Conservation (phyloP, 371 early-diverging fungal species). For the Actinomortierella wolfii region DNA sequence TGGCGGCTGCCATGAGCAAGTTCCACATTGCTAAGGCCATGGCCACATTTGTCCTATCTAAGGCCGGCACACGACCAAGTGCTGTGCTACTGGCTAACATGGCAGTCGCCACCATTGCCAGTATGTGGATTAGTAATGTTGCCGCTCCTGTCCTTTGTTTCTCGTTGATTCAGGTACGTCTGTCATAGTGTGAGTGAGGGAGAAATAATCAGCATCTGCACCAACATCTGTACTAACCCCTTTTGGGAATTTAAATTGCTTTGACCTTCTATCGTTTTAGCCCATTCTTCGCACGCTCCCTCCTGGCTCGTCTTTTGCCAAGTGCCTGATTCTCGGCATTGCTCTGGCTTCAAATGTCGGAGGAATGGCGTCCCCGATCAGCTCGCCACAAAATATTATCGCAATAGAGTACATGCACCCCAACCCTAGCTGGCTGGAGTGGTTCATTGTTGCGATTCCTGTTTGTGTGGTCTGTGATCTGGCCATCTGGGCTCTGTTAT, state of each 20-base stretch:
- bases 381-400: constrained; percentile 95
- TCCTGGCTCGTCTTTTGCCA: constrained; percentile 71
- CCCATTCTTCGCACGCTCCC: constrained; percentile 86
- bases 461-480: constrained; percentile 74
- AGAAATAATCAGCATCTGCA: not conserved
- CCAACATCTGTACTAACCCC: not conserved
- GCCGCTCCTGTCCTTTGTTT: constrained; percentile 98
- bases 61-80: constrained; percentile 85
- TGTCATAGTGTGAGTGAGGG: not conserved
- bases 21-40: constrained; percentile 91
- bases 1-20: constrained; percentile 92
- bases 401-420: constrained; percentile 87
- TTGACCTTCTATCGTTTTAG: constrained; percentile 29
- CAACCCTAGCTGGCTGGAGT: constrained; percentile 83
- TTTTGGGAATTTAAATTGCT: not conserved
- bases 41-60: constrained; percentile 87
- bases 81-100: constrained; percentile 89
- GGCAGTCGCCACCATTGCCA: constrained; percentile 92
- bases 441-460: constrained; percentile 83
- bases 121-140: constrained; percentile 98
- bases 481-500: constrained; percentile 82
- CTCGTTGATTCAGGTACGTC: constrained; percentile 81
- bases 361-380: constrained; percentile 97
- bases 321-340: constrained; percentile 89
- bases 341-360: constrained; percentile 95